A percentile compares a stretch with the other conserved stretches of the same genome.
Evolutionary conservation across 2,329 filamentous ascomycete genomes (phyloP).

Genomic region (Pezicula neosporulosa): DNA sequence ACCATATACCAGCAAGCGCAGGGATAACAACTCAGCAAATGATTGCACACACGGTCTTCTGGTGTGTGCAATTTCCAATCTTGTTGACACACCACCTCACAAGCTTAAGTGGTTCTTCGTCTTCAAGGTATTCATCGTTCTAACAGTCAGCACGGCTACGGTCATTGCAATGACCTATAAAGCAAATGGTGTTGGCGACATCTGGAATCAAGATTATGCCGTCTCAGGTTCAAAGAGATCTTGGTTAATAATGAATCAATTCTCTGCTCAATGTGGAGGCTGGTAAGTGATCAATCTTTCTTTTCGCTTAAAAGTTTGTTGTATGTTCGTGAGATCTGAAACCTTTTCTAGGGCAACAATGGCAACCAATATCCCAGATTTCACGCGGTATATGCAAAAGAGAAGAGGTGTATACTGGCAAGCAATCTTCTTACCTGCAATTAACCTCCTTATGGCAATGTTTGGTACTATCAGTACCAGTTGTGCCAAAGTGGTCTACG

Average conservation of each 20-base stretch:
- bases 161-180: slow-evolving; percentile 6
- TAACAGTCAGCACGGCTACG: background rate
- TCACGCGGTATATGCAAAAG: slow-evolving; percentile 34
- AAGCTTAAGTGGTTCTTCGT: slow-evolving; percentile 47
- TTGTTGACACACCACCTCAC: slow-evolving; percentile 45
- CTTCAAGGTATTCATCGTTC: slow-evolving; percentile 32
- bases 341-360: slow-evolving; percentile 8
- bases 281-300: background rate
- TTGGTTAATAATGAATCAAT: slow-evolving; percentile 6
- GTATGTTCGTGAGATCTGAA: too few relatives aligned
- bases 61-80: slow-evolving; percentile 21
- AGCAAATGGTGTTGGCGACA: slow-evolving; percentile 3
- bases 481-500: slow-evolving; percentile 48
- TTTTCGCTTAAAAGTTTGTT: too few relatives aligned
- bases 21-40: slow-evolving; percentile 52
- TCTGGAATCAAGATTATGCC: slow-evolving; percentile 3
- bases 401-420: slow-evolving; percentile 9
- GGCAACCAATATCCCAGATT: slow-evolving; percentile 34
- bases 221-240: slow-evolving; percentile 2
- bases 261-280: slow-evolving; percentile 3
- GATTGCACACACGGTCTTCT: slow-evolving; percentile 44
- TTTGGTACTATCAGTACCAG: slow-evolving; percentile 45
- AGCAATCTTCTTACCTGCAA: slow-evolving; percentile 9
- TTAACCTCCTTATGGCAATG: slow-evolving; percentile 28
- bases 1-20: slow-evolving; percentile 40